Conservation (phyloP, 2,329 filamentous ascomycete genomes). For the Trichoderma harzianum region DNA sequence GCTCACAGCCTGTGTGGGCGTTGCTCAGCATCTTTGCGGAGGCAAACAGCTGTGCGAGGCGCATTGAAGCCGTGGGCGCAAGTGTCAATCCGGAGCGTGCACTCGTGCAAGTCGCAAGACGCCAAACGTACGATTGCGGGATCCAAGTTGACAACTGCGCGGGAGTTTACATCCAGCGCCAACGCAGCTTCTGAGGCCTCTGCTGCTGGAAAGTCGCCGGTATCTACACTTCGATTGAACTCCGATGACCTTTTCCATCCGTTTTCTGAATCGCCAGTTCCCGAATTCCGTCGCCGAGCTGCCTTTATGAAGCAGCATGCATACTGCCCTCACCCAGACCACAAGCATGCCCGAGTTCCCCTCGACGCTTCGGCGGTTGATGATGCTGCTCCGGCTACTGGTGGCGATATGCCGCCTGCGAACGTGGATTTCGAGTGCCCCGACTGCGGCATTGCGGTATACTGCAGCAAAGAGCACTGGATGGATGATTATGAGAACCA, state of each 20-base stretch:
- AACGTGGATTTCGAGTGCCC: slow-evolving; percentile 94
- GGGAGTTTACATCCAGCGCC: slow-evolving; percentile 33
- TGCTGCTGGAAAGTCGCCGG: slow-evolving; percentile 25
- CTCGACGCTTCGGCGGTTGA: slow-evolving; percentile 63
- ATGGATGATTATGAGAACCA: slow-evolving; percentile 93
- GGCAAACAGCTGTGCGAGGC: slow-evolving; percentile 27
- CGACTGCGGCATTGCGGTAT: slow-evolving; percentile 90
- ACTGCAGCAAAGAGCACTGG: slow-evolving; percentile 94
- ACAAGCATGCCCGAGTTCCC: slow-evolving; percentile 70
- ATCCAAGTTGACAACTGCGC: slow-evolving; percentile 21
- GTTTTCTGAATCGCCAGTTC: slow-evolving; percentile 83
- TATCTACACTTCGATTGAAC: slow-evolving; percentile 44
- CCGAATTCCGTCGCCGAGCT: slow-evolving; percentile 81
- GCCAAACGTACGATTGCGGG: slow-evolving; percentile 20
- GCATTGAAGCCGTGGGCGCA: slow-evolving; percentile 27
- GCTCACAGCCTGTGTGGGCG: slow-evolving; percentile 40
- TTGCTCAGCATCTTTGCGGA: slow-evolving; percentile 36
- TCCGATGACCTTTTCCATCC: slow-evolving; percentile 89
- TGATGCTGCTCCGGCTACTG: slow-evolving; percentile 52
- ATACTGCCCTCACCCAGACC: slow-evolving; percentile 86
- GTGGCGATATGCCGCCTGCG: slow-evolving; percentile 61
- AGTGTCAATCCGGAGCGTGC: slow-evolving; percentile 30
- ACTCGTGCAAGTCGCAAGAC: slow-evolving; percentile 26
- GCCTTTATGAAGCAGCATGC: slow-evolving; percentile 91
- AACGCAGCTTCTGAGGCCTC: slow-evolving; percentile 28